A percentile compares a stretch with the other conserved stretches of the same genome.
These are phyloP conservation scores for Pythium plurisporium DNA, from an alignment of 352 stramenopile genomes.

Conservation along the genomic window DNA sequence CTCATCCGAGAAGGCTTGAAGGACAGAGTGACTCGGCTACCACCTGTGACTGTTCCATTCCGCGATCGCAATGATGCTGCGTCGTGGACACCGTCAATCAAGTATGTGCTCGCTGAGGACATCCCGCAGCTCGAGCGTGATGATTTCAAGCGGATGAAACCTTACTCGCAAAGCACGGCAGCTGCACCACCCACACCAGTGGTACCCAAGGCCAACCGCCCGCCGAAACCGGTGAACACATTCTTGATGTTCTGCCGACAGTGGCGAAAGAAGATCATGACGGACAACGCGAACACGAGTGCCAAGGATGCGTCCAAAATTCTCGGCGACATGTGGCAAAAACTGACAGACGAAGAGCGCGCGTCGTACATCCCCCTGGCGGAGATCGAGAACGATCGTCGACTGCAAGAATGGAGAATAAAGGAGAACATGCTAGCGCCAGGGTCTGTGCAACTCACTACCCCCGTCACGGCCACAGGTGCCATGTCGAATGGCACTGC, in stretches of 20 bases:
- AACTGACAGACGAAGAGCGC: constrained; percentile 69
- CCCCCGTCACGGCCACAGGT: background rate
- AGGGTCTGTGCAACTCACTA: background rate
- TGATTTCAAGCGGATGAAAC: constrained; percentile 77
- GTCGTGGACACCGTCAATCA: constrained; percentile 62
- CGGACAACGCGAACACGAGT: constrained; percentile 58
- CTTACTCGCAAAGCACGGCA: constrained; percentile 49
- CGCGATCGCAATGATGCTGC: constrained; percentile 59
- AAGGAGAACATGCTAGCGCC: constrained; percentile 55
- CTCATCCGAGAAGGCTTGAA: constrained; percentile 69
- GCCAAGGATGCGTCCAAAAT: constrained; percentile 82
- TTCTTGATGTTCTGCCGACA: constrained; percentile 85
- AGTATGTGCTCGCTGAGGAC: constrained; percentile 72
- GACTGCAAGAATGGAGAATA: constrained; percentile 70
- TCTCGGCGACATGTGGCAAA: constrained; percentile 83
- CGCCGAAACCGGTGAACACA: constrained; percentile 79
- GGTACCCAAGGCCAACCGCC: constrained; percentile 52
- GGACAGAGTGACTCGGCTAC: constrained; percentile 51
- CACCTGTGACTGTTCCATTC: constrained; percentile 48
- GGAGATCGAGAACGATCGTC: constrained; percentile 69
- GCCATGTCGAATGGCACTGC: background rate
- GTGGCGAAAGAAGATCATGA: constrained; percentile 82
- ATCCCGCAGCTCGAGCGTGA: constrained; percentile 67
- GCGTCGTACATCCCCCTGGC: constrained; percentile 63
- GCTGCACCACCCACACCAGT: constrained; percentile 24